Percentiles rank a stretch among this genome's conserved stretches.
phyloP scores from a whole-genome alignment of 306 rosid species.

The Sindora glabra region DNA sequence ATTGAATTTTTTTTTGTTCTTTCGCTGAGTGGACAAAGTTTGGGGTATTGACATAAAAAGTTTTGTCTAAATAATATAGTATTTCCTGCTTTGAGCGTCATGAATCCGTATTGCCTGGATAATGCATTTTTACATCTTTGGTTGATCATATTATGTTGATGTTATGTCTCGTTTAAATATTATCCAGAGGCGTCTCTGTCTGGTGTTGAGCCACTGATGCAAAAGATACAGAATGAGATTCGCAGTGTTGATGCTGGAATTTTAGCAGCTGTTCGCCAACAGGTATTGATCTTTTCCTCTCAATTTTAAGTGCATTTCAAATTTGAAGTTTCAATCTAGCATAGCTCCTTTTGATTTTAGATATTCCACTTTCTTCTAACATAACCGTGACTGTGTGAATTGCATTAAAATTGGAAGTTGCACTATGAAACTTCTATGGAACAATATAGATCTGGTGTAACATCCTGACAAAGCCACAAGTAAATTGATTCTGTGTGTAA shows the following conservation, averaged over 20 bases:
- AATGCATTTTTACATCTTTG: background rate
- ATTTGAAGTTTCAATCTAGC: background rate
- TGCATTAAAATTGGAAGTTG: background rate
- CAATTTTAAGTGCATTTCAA: background rate
- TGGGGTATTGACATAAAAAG: background rate
- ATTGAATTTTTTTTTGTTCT: background rate
- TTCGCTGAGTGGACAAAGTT: too few relatives aligned
- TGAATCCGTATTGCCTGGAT: background rate
- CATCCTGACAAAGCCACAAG: background rate
- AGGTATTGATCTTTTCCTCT: slow-evolving; percentile 36
- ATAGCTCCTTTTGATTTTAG: background rate
- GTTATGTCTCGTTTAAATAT: background rate
- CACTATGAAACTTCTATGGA: background rate
- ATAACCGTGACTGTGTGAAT: background rate
- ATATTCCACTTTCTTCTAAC: background rate
- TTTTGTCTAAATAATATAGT: background rate
- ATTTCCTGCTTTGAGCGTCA: background rate
- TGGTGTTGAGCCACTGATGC: slow-evolving; percentile 97
- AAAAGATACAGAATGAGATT: slow-evolving; percentile 89
- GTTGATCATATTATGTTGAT: background rate
- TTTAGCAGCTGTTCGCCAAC: slow-evolving; percentile 88
- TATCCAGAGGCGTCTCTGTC: slow-evolving; percentile 73
- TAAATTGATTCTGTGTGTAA: background rate
- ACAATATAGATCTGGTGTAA: background rate
- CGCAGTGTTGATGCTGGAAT: slow-evolving; percentile 90